phyloP scores from a whole-genome alignment of 2,329 filamentous ascomycete species.

The Venturia pyrina region DNA sequence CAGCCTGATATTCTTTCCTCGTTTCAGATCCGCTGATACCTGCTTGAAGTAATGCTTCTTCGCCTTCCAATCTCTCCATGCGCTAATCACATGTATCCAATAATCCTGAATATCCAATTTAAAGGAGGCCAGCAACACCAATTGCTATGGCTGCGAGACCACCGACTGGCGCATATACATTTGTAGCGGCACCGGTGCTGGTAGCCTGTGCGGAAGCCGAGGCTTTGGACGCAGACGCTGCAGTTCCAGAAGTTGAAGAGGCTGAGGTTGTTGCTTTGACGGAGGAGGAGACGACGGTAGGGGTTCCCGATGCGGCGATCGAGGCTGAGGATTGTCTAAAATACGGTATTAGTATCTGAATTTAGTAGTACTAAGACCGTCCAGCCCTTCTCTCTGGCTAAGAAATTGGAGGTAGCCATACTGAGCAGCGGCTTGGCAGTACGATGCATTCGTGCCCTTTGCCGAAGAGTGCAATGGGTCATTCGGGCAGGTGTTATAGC shows the following conservation, averaged over 20 bases:
- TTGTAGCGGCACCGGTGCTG: conserved; percentile 1
- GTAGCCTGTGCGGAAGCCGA: not conserved
- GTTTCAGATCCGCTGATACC: not conserved
- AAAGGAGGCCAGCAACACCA: conserved; percentile 3
- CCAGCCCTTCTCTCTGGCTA: not conserved
- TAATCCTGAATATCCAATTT: not conserved
- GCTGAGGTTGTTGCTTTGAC: not conserved
- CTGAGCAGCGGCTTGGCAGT: conserved; percentile 25
- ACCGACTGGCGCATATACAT: conserved; percentile 7
- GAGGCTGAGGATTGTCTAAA: not conserved
- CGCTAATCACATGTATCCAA: not conserved
- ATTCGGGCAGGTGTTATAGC: conserved; percentile 55
- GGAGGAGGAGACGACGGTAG: not conserved
- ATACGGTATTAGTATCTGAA: not conserved
- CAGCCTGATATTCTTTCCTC: not conserved
- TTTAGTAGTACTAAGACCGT: not conserved
- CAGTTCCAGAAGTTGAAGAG: conserved; percentile 2
- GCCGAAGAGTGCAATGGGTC: conserved; percentile 28
- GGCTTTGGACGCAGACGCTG: not conserved
- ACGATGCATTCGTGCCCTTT: conserved; percentile 24
- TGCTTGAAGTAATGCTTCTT: not conserved
- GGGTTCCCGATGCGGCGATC: not conserved
- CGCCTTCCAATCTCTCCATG: not conserved
- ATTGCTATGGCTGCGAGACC: conserved; percentile 10
- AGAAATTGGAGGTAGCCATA: conserved; percentile 15